Base-by-base conservation (phyloP, 1,284 basidiomycete genomes). In the Hemileia vastatrix region DNA sequence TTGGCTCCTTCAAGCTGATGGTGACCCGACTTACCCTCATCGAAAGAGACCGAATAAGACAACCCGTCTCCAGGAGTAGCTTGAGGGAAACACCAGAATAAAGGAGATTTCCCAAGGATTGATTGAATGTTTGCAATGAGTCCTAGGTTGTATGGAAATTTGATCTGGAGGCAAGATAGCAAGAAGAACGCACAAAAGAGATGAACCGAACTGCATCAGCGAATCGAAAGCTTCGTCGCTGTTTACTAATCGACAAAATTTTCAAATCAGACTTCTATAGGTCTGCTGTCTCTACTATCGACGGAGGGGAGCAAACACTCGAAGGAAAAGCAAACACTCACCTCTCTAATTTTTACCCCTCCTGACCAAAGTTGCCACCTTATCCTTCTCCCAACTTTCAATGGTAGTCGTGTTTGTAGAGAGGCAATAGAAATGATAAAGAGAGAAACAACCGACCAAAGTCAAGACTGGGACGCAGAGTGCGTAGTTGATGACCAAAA, bases 331-430 rank as follows among this genome's bases (percentile, higher is more conserved):
- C 3, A 36, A 47, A 27, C 6, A 71, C 80, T 24, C 66, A 87
- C 87, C 77, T 91, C 87, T 57, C 81, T 83, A 65, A 97, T n/a
- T 87, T 77, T 87, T 88, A 1, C 93, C 94, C 64, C 87, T 79
- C 11, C 88, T 83, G 50, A 91, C 83, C 68, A 97, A 81, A 0
- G 84, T 88, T 3, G 89, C 86, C 0, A 86, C 90, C 75, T 88
- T 91, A 72, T 98, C 92, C 78, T 96, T 96, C 76, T 98, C 95
- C 89, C 90, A 95, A 0, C 88, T 85, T 78, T 98, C 94, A 63
- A 98, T 95, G 0, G 94, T 97, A 0, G 94, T 98, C 9, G 86
- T 86, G 75, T 98, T 98, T 19, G 81, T 81, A 9, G 81, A 70
- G n/a, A 94, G 76, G 54, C 84, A 82, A 74, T 86, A 88, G 67